A percentile compares a stretch with the other conserved stretches of the same genome.
Evolutionary conservation across 257 asterid species (phyloP).

Genomic region (Capsicum chinense): DNA sequence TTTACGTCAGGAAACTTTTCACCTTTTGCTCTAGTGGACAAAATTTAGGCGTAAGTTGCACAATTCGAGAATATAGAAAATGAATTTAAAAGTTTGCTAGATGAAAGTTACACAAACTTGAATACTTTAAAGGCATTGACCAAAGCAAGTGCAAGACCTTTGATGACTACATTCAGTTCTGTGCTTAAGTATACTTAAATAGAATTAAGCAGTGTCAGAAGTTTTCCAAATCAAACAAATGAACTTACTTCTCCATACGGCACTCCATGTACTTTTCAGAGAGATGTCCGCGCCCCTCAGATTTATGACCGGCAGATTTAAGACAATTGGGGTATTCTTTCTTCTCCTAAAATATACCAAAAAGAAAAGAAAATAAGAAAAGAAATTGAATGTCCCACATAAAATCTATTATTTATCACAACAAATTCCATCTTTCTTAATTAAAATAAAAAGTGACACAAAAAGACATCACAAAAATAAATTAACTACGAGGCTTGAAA

Average conservation of each 20-base stretch:
- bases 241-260: slow-evolving; percentile 83
- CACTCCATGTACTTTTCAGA: slow-evolving; percentile 86
- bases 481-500: not conserved
- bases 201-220: not conserved
- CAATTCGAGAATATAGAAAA: not conserved
- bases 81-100: not conserved
- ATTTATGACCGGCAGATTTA: slow-evolving; percentile 72
- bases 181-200: not conserved
- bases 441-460: not conserved
- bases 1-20: not conserved
- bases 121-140: not conserved
- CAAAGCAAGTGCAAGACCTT: slow-evolving; percentile 2
- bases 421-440: not conserved
- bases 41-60: not conserved
- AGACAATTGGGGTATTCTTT: slow-evolving; percentile 79
- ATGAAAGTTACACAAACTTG: not conserved
- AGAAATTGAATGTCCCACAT: not conserved
- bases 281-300: slow-evolving; percentile 76
- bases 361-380: not conserved
- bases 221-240: not conserved
- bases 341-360: slow-evolving; percentile 69
- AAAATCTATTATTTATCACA: not conserved
- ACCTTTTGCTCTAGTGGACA: not conserved
- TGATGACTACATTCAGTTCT: not conserved
- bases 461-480: not conserved